These are phyloP conservation scores for Backusella circina DNA, from an alignment of 192 early-diverging fungal species.

Conservation along the genomic window DNA sequence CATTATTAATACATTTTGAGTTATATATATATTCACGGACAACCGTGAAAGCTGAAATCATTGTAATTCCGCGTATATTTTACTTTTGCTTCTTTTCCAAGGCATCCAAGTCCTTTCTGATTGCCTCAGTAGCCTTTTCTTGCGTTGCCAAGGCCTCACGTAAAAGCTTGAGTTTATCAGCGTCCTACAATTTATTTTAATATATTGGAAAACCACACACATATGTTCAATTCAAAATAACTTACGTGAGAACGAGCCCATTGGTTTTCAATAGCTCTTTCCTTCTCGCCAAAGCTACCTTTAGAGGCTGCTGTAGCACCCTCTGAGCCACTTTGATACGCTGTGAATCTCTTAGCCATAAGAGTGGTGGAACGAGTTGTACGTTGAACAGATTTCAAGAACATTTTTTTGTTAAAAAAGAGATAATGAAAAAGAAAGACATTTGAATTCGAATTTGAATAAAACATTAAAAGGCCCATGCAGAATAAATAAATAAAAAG, in stretches of 20 bases:
- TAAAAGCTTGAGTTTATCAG: slow-evolving; percentile 35
- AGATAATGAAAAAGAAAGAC: background rate
- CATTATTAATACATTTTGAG: background rate
- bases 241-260: slow-evolving; percentile 35
- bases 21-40: background rate
- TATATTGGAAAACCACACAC: background rate
- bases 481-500: background rate
- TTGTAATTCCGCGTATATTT: background rate
- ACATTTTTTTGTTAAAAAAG: background rate
- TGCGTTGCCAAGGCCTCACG: slow-evolving; percentile 29
- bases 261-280: slow-evolving; percentile 35
- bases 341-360: background rate
- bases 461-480: background rate
- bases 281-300: slow-evolving; percentile 29
- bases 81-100: slow-evolving; percentile 15
- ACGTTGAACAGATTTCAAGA: background rate
- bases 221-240: background rate
- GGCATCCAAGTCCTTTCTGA: slow-evolving; percentile 31
- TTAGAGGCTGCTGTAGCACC: slow-evolving; percentile 21
- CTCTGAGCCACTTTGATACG: background rate
- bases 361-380: background rate
- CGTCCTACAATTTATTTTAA: slow-evolving; percentile 14
- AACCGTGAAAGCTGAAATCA: background rate
- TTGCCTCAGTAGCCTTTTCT: slow-evolving; percentile 21
- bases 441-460: background rate